Evolutionary conservation across 2,329 filamentous ascomycete species (phyloP).

Genomic region (Phialocephala sp.): DNA sequence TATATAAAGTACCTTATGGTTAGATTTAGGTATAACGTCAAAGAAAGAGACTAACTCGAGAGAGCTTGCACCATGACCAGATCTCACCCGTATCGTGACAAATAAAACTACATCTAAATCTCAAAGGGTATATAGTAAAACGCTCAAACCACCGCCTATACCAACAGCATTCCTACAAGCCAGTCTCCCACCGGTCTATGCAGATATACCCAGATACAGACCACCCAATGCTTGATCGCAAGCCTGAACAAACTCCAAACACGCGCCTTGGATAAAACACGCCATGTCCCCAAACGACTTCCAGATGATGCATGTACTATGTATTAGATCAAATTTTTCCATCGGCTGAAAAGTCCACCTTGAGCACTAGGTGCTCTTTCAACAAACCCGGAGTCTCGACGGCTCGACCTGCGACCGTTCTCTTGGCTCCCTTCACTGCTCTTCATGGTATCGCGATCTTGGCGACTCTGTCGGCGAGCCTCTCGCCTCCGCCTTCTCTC

Average conservation of each 20-base stretch:
- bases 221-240: slow-evolving; percentile 26
- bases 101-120: slow-evolving; percentile 20
- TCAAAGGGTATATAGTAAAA: slow-evolving; percentile 30
- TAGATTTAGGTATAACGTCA: not conserved
- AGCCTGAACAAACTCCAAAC: slow-evolving; percentile 6
- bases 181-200: slow-evolving; percentile 26
- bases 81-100: slow-evolving; percentile 1
- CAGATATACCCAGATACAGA: slow-evolving; percentile 27
- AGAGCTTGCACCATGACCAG: not conserved
- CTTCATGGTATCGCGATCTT: slow-evolving; percentile 36
- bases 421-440: slow-evolving; percentile 43
- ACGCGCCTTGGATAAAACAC: slow-evolving; percentile 3
- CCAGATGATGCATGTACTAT: not conserved
- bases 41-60: too few relatives aligned
- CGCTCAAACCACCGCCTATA: slow-evolving; percentile 24
- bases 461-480: slow-evolving; percentile 28
- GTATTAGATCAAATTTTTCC: slow-evolving; percentile 12
- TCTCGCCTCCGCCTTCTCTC: slow-evolving; percentile 40
- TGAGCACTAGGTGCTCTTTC: slow-evolving; percentile 67
- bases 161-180: slow-evolving; percentile 29
- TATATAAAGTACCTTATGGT: not conserved
- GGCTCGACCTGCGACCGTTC: slow-evolving; percentile 36
- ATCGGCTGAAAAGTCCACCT: slow-evolving; percentile 59
- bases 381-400: slow-evolving; percentile 37
- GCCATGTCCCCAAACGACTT: not conserved